Evolutionary conservation across 192 early-diverging fungal species (phyloP).

Genomic region (Gryganskiella cystojenkinii): DNA sequence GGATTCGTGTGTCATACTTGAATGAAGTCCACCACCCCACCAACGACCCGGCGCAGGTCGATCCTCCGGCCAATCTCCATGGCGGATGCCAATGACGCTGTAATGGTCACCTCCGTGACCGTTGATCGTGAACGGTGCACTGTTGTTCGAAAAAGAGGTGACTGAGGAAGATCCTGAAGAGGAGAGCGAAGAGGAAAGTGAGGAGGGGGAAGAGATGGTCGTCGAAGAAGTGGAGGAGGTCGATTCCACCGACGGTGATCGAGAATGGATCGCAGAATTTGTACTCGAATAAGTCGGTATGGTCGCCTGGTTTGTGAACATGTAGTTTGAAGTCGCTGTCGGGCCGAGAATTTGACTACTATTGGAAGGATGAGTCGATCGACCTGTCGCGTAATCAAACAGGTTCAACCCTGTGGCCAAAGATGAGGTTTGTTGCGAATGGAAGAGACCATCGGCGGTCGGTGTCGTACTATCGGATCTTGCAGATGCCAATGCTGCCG

Average conservation of each 20-base stretch:
- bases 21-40: slow-evolving; percentile 27
- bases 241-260: slow-evolving; percentile 1
- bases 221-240: slow-evolving; percentile 1
- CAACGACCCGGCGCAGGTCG: slow-evolving; percentile 14
- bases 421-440: background rate
- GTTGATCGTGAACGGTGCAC: background rate
- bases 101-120: slow-evolving; percentile 14
- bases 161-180: too few species aligned
- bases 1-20: slow-evolving; percentile 16
- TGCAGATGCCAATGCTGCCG: background rate
- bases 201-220: background rate
- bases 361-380: background rate
- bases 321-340: slow-evolving; percentile 1
- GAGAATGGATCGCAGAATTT: background rate
- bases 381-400: slow-evolving; percentile 34
- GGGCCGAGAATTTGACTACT: background rate
- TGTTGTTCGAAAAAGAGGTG: background rate
- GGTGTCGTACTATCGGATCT: background rate
- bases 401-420: slow-evolving; percentile 20
- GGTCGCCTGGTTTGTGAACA: slow-evolving; percentile 20
- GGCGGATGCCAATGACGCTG: slow-evolving; percentile 40
- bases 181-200: background rate
- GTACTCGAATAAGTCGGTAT: too few species aligned
- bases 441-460: background rate
- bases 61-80: slow-evolving; percentile 38